Evolutionary conservation across 768 basidiomycete genomes (phyloP), one percentile per base, ranked within the genome.

Genomic region (Pulveroboletus sp.): DNA sequence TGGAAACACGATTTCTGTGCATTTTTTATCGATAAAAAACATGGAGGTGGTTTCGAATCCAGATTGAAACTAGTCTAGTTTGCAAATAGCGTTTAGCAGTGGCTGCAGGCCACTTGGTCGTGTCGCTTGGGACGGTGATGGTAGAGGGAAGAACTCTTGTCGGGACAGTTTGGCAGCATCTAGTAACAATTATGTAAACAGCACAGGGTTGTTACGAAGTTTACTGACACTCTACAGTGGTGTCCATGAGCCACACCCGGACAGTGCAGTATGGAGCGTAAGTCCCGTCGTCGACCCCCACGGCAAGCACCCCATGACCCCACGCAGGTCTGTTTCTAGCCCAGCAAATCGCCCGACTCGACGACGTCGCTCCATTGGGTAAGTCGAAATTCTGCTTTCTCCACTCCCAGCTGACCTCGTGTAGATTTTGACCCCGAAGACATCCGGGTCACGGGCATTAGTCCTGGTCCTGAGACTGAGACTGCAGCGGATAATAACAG

Each of bases 331-430:
- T 85, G 32, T 82, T 86, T 4, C 76, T 89, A 24, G 83, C 81
- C 4, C 80, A 94, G 63, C 92, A 95, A 62, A 81, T 96, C 37
- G 86, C 85, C 33, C 78, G 86, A 61, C 80, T 97, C 24, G 79
- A 89, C 41, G 80, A 88, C 45, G 70, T 83, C 18, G 77, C 82
- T 10, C 87, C 87, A 43, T 69, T 73, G 33, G 88, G 91, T 86
- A 61, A 53, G 77, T 69, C 18, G n/a, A 28, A 38, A 43, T 24
- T 35, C 49, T 28, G 46, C 42, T 33, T 48, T 45, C 51, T 49
- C 32, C 26, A 39, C 26, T 30, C 31, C 46, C 47, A 38, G 39
- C 52, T 53, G 47, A 58, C 42, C 45, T 28, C 28, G 40, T 51
- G 36, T 60, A 87, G 87, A 89, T 61, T 75, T 81, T 60, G 89